These are phyloP conservation scores for Aphanomyces astaci DNA, from an alignment of 352 stramenopile genomes.

Conservation along the genomic window DNA sequence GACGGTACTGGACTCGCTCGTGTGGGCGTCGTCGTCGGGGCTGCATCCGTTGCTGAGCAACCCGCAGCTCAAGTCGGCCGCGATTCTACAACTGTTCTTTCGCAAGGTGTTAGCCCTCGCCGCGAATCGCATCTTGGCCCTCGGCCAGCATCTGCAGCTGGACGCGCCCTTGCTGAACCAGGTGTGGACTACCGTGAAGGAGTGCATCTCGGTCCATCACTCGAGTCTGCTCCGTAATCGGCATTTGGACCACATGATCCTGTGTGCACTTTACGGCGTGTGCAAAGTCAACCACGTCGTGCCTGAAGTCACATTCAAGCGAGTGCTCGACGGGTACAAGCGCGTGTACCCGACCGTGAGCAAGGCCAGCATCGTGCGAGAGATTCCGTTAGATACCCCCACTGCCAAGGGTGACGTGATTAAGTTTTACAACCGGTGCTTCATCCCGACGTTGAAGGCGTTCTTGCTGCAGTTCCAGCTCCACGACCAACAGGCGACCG, in stretches of 20 bases:
- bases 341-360: conserved; percentile 29
- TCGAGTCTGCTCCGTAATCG: conserved; percentile 42
- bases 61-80: background rate
- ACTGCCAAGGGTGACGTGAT: conserved; percentile 66
- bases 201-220: conserved; percentile 46
- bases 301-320: conserved; percentile 66
- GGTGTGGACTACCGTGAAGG: conserved; percentile 80
- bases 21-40: conserved; percentile 63
- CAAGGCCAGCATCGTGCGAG: conserved; percentile 45
- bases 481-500: conserved; percentile 74
- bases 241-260: conserved; percentile 70
- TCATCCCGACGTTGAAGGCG: conserved; percentile 73
- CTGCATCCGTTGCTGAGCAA: conserved; percentile 48
- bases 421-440: conserved; percentile 86
- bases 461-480: conserved; percentile 82
- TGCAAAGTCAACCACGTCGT: conserved; percentile 75
- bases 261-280: conserved; percentile 79
- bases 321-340: conserved; percentile 69
- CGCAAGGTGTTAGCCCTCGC: conserved; percentile 79
- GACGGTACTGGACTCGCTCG: conserved; percentile 67
- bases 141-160: conserved; percentile 59
- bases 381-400: conserved; percentile 54
- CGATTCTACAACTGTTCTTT: conserved; percentile 68
- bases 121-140: conserved; percentile 65
- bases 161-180: conserved; percentile 74